These are phyloP conservation scores for Salvia sclarea DNA, from an alignment of 305 asterid species.

Conservation along the genomic window DNA sequence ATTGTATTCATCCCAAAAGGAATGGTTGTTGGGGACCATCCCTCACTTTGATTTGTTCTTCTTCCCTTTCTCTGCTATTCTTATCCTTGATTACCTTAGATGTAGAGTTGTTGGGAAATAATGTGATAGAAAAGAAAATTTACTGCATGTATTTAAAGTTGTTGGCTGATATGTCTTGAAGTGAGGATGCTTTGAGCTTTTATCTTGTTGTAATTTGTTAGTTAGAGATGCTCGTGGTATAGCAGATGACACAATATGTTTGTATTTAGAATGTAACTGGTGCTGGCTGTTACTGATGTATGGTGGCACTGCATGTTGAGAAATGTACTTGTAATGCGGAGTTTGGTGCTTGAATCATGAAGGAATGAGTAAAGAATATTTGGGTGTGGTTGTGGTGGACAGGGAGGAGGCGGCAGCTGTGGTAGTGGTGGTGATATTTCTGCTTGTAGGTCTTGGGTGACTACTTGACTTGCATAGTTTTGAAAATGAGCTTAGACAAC, in stretches of 20 bases:
- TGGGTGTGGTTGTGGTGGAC: conserved; percentile 98
- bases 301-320: conserved; percentile 49
- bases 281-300: conserved; percentile 36
- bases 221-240: conserved; percentile 27
- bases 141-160: conserved; percentile 11
- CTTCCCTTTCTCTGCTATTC: conserved; percentile 13
- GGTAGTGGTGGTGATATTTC: conserved; percentile 61
- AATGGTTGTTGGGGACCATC: neutral
- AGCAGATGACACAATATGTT: conserved; percentile 19
- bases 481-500: conserved; percentile 75
- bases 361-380: conserved; percentile 40
- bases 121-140: neutral
- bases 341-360: conserved; percentile 48
- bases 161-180: conserved; percentile 16
- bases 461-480: conserved; percentile 47
- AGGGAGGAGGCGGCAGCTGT: conserved; percentile 84
- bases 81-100: neutral
- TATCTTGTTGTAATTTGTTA: conserved; percentile 19
- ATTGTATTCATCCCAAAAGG: neutral
- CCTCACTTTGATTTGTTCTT: neutral
- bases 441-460: conserved; percentile 55
- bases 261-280: conserved; percentile 25
- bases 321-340: conserved; percentile 40
- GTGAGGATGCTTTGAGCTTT: conserved; percentile 23
- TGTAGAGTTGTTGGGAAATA: neutral